Evolutionary conservation across 306 rosid species (phyloP).

Genomic region (Vigna nakashimae): DNA sequence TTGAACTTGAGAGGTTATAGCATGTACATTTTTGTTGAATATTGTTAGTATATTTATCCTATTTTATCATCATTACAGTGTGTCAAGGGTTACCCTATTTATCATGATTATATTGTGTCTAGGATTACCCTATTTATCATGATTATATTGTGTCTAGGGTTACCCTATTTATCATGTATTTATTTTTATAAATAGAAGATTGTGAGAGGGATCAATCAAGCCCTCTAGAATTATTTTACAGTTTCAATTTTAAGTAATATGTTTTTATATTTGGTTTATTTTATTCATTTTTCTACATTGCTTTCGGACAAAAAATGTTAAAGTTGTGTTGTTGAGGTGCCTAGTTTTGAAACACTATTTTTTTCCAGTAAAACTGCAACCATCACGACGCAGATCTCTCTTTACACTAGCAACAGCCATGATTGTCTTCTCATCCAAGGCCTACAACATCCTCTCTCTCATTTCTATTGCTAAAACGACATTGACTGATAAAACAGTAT

Average conservation of each 20-base stretch:
- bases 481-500: slow-evolving; percentile 66
- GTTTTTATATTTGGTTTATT: slow-evolving; percentile 21
- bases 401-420: slow-evolving; percentile 83
- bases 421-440: slow-evolving; percentile 81
- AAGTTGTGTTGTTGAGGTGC: slow-evolving; percentile 41
- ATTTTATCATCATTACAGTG: no score
- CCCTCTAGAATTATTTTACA: no score
- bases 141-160: no score
- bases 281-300: slow-evolving; percentile 14
- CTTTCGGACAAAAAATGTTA: slow-evolving; percentile 26
- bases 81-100: no score
- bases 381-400: slow-evolving; percentile 89
- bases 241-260: no score
- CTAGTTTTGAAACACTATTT: slow-evolving; percentile 40
- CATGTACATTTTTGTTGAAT: slow-evolving; percentile 21
- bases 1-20: not conserved
- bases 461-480: slow-evolving; percentile 63
- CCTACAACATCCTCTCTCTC: slow-evolving; percentile 73
- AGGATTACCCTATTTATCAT: no score
- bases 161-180: no score
- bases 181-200: no score
- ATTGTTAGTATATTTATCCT: no score
- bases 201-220: no score
- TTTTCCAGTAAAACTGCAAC: slow-evolving; percentile 74
- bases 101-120: no score